These are phyloP conservation scores for Aspergillus diversus DNA, from an alignment of 495 filamentous ascomycete genomes.

Conservation along the genomic window DNA sequence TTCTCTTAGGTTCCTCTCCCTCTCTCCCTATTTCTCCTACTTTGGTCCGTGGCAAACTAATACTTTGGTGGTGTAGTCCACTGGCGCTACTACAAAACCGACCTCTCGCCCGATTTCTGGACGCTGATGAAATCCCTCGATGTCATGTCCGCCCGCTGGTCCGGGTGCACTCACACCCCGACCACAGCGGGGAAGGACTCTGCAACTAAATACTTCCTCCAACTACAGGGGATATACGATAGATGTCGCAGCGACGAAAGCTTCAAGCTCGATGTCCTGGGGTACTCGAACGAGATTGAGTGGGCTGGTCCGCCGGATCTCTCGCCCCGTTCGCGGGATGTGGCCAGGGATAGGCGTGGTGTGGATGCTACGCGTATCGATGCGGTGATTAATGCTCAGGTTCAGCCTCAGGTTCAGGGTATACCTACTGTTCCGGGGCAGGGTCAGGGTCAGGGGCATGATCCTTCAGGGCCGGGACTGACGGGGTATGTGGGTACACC, in stretches of 20 bases:
- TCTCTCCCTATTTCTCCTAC: too few species aligned
- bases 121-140: background rate
- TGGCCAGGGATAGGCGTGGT: background rate
- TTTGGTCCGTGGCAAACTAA: too few species aligned
- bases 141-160: constrained; percentile 7
- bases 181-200: background rate
- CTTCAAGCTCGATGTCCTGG: constrained; percentile 12
- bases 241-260: constrained; percentile 1
- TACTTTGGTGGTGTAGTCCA: background rate
- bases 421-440: too few species aligned
- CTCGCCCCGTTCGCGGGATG: background rate
- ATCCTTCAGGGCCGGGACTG: too few species aligned
- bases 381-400: background rate
- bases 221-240: constrained; percentile 1
- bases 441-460: too few species aligned
- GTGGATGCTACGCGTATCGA: background rate
- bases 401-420: too few species aligned
- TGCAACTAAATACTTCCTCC: constrained; percentile 2
- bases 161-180: background rate
- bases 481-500: too few species aligned
- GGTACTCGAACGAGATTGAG: constrained; percentile 11
- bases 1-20: constrained; percentile 3
- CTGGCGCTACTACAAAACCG: constrained; percentile 13
- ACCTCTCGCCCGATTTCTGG: constrained; percentile 9
- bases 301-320: constrained; percentile 1